Base-by-base conservation (phyloP, 2,329 filamentous ascomycete species). In the Pseudogymnoascus sp. region DNA sequence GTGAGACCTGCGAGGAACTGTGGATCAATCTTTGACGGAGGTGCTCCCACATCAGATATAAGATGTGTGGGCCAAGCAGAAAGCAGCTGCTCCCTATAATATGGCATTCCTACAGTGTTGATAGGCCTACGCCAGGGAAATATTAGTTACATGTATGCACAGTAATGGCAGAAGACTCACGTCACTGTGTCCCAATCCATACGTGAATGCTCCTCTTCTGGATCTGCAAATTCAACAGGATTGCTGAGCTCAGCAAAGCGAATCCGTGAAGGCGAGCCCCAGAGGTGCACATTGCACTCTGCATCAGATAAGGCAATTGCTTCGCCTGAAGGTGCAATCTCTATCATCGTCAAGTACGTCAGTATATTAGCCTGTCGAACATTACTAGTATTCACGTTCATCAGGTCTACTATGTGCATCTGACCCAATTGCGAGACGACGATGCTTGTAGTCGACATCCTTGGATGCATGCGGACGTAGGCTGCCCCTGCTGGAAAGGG, bases 391-490 rank as follows among this genome's bases (percentile, higher is more conserved):
- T 89, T 87, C 0, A 86, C 85, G 62, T 91, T 90, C 80, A 89
- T 87, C 4, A 99, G 83, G 74, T 99, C 94, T 60, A 97, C 91
- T 12, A 97, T 89, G 72, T 99, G 93, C 74, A 99, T 89, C 74
- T 97, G 92, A 1, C 95, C 94, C 45, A 86, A 89, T 70, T 95
- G 91, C 2, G 93, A 96, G 28, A 92, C 87, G 59, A 99, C 91
- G 64, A 99, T 92, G 69, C 91, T 93, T 0, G 95, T 97, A 0
- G 94, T 97, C 19, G 92, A 88, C 84, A 99, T 90, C 69, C 92
- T 88, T 1, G 95, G 94, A 73, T 99, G 94, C 89, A 99, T 94
- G 63, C 94, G 87, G 42, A 97, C 92, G 77, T 92, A 96, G 36
- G 94, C 93, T 38, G 93, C 94, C 8, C 94, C 92, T 2, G 92